Evolutionary conservation across 2,329 filamentous ascomycete species (phyloP).

Genomic region (Phoma sp.): DNA sequence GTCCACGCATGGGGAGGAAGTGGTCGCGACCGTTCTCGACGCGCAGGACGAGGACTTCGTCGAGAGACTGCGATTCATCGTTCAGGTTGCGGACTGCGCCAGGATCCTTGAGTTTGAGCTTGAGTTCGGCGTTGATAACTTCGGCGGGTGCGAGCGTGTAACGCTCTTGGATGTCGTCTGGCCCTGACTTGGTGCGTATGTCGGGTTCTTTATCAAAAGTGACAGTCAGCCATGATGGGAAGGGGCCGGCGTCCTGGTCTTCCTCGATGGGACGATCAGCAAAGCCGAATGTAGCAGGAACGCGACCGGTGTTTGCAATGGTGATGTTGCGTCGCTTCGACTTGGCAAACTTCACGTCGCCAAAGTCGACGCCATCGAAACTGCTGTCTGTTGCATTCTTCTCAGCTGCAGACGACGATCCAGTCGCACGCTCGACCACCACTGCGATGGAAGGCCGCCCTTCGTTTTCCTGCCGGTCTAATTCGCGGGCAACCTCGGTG

Average conservation of each 20-base stretch:
- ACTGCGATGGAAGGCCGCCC: conserved; percentile 81
- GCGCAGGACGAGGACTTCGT: conserved; percentile 86
- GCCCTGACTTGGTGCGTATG: conserved; percentile 31
- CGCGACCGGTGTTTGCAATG: conserved; percentile 89
- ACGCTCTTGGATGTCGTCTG: conserved; percentile 48
- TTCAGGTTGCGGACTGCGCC: conserved; percentile 74
- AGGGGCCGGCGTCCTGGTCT: conserved; percentile 49
- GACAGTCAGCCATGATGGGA: conserved; percentile 73
- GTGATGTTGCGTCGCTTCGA: conserved; percentile 72
- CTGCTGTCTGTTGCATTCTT: conserved; percentile 44
- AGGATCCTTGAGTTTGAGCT: conserved; percentile 69
- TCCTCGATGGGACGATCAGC: conserved; percentile 69
- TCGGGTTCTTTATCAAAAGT: conserved; percentile 64
- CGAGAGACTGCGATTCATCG: conserved; percentile 67
- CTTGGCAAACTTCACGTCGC: conserved; percentile 72
- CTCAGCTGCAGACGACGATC: conserved; percentile 27
- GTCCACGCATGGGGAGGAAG: conserved; percentile 80
- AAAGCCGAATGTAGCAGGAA: conserved; percentile 79
- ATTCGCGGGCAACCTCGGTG: conserved; percentile 82
- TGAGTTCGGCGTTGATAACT: conserved; percentile 72
- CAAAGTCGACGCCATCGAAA: conserved; percentile 75
- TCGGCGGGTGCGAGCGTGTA: conserved; percentile 85
- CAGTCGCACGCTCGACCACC: conserved; percentile 68
- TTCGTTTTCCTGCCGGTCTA: conserved; percentile 93
- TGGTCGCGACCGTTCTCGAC: conserved; percentile 86